phyloP scores from a whole-genome alignment of 2,329 filamentous ascomycete species.

The Alternaria brassicicola region DNA sequence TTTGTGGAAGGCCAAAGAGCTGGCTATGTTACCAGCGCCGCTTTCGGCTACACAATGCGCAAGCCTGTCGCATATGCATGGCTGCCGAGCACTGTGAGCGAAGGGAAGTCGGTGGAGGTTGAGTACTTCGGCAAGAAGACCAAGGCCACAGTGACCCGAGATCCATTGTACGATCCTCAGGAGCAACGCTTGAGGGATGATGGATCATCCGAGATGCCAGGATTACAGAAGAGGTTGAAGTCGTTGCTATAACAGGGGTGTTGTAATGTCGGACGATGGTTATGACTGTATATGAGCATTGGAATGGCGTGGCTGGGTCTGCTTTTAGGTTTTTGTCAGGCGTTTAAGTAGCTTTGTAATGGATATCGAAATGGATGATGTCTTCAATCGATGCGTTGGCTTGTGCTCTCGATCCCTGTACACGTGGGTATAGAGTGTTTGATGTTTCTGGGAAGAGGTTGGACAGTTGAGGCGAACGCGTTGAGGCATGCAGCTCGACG shows the following conservation, averaged over 20 bases:
- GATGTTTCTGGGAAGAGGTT: not conserved
- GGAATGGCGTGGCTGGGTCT: conserved; percentile 2
- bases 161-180: conserved; percentile 57
- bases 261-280: conserved; percentile 17
- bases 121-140: conserved; percentile 66
- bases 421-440: not conserved
- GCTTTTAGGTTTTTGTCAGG: not conserved
- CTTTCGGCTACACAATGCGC: conserved; percentile 64
- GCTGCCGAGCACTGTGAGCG: conserved; percentile 55
- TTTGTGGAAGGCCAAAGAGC: conserved; percentile 55
- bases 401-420: not conserved
- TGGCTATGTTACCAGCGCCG: conserved; percentile 67
- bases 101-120: conserved; percentile 62
- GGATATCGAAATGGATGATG: not conserved
- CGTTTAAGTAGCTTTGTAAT: not conserved
- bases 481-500: not conserved
- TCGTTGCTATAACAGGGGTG: conserved; percentile 24
- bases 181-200: conserved; percentile 46
- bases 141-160: conserved; percentile 59
- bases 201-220: conserved; percentile 21
- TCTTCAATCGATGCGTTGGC: not conserved
- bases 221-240: conserved; percentile 31
- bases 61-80: conserved; percentile 67
- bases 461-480: not conserved
- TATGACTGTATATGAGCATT: conserved; percentile 18